Evolutionary conservation across 179 eudicot species (phyloP).

Genomic region (Beta corolliflora): DNA sequence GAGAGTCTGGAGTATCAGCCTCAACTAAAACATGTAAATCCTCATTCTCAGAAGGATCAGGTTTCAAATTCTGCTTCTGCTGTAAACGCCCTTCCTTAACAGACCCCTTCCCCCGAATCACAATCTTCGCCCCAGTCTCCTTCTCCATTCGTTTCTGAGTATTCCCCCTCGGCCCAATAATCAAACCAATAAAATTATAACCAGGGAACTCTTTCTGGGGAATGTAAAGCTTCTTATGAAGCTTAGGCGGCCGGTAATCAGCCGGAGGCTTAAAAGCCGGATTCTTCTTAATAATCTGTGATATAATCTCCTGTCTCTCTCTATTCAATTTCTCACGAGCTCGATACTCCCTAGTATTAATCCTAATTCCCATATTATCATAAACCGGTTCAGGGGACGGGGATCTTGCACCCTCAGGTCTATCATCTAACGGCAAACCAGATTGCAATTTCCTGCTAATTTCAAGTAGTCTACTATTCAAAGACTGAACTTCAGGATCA

Average conservation of each 20-base stretch:
- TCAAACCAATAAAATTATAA: slow-evolving; percentile 85
- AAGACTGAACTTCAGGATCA: slow-evolving; percentile 79
- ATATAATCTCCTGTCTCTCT: slow-evolving; percentile 77
- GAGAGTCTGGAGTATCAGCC: slow-evolving; percentile 81
- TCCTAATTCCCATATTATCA: slow-evolving; percentile 80
- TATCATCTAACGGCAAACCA: slow-evolving; percentile 70
- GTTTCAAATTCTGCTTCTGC: slow-evolving; percentile 82
- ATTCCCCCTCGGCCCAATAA: slow-evolving; percentile 94
- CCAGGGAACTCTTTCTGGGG: slow-evolving; percentile 92
- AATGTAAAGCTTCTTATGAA: slow-evolving; percentile 82
- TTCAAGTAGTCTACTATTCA: slow-evolving; percentile 67
- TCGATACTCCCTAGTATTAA: slow-evolving; percentile 85
- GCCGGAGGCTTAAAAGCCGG: slow-evolving; percentile 89
- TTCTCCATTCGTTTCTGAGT: slow-evolving; percentile 94
- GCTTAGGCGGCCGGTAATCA: slow-evolving; percentile 85
- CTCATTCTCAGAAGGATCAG: slow-evolving; percentile 79
- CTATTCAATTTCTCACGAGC: slow-evolving; percentile 72
- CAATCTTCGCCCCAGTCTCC: slow-evolving; percentile 94
- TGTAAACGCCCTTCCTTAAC: slow-evolving; percentile 75
- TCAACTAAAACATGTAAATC: slow-evolving; percentile 92
- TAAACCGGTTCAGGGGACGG: slow-evolving; percentile 93
- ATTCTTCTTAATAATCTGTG: slow-evolving; percentile 73
- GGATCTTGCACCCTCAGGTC: slow-evolving; percentile 83
- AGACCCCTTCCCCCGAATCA: slow-evolving; percentile 88
- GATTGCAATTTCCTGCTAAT: slow-evolving; percentile 78